A percentile compares a stretch with the other conserved stretches of the same genome.
Evolutionary conservation across 1,284 basidiomycete genomes (phyloP).

Genomic region (Leccinum fallax): DNA sequence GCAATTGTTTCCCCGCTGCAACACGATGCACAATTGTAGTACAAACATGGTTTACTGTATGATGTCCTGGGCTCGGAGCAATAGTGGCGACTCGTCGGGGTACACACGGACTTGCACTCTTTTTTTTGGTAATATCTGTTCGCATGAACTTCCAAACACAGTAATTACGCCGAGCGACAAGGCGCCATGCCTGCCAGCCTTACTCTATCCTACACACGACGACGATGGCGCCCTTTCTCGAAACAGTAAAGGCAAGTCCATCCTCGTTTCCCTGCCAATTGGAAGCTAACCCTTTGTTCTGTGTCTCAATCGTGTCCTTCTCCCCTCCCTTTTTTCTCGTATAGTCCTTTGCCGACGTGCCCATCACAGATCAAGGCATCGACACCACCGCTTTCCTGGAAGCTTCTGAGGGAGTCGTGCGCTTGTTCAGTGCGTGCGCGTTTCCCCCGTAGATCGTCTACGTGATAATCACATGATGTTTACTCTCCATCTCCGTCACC

Average conservation of each 20-base stretch:
- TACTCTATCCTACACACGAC: not conserved
- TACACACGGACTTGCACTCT: not conserved
- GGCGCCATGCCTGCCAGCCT: not conserved
- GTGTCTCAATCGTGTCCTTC: not conserved
- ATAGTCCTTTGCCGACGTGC: slow-evolving; percentile 90
- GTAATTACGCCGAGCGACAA: not conserved
- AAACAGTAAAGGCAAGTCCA: slow-evolving; percentile 71
- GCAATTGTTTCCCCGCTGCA: too few species aligned
- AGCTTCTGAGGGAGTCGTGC: slow-evolving; percentile 87
- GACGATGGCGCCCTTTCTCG: slow-evolving; percentile 84
- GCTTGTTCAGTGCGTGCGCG: slow-evolving; percentile 78
- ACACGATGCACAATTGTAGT: too few species aligned
- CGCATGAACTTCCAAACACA: not conserved
- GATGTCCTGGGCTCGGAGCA: too few species aligned
- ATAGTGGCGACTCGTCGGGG: not conserved
- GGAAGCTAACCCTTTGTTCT: not conserved
- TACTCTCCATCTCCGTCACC: not conserved
- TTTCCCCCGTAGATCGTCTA: not conserved
- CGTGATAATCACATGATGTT: not conserved
- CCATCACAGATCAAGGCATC: slow-evolving; percentile 84
- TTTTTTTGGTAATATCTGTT: not conserved
- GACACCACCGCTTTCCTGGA: slow-evolving; percentile 89
- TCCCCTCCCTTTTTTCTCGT: not conserved
- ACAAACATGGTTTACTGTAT: too few species aligned
- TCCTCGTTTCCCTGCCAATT: not conserved